Base-by-base conservation (phyloP, 257 asterid genomes). In the Anisodus acutangulus region DNA sequence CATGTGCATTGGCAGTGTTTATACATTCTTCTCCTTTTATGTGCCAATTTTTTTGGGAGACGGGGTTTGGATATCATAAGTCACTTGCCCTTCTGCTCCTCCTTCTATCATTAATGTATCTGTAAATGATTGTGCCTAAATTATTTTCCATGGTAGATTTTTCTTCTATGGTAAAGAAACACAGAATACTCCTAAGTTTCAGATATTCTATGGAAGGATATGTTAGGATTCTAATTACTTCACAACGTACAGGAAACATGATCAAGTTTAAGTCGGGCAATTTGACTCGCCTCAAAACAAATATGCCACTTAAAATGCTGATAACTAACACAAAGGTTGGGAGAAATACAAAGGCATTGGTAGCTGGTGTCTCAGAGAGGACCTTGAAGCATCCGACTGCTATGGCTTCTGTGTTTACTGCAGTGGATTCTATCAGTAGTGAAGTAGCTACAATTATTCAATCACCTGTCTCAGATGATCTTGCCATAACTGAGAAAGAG, bases 251-350 rank as follows among this genome's bases (percentile, higher is more conserved):
- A 95, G 99, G 99, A 37, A 94, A 96, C 93, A 89, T 93, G 97
- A 94, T 96, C 89, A 94, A 93, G 85, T 96, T 94, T 41, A 93
- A 80, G 86, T 93, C 98, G 1, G 98, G 98, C 9, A 92, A 92
- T 53, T 90, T 96, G 86, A 92, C 97, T 41, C 88, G 95, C 86
- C 87, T 96, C 85, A 94, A 93, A 88, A 92, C 98, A 17, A 94
- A 93, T 67, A 93, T 96, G 99, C 98, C 99, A 17, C 87, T 96
- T 72, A 94, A 96, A 86, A 96, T 96, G 98, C 94, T 96, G 68
- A 91, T 96, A 82, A 96, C 98, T 15, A 96, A 96, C 88, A 96
- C 98, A 13, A 93, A 90, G 89, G 97, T 96, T 31, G 97, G 97
- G 86, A 93, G 98, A 88, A 96, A 96, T 67, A 96, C 99, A 7